These are phyloP conservation scores for Glonium stellatum DNA, from an alignment of 495 filamentous ascomycete genomes.

Conservation along the genomic window DNA sequence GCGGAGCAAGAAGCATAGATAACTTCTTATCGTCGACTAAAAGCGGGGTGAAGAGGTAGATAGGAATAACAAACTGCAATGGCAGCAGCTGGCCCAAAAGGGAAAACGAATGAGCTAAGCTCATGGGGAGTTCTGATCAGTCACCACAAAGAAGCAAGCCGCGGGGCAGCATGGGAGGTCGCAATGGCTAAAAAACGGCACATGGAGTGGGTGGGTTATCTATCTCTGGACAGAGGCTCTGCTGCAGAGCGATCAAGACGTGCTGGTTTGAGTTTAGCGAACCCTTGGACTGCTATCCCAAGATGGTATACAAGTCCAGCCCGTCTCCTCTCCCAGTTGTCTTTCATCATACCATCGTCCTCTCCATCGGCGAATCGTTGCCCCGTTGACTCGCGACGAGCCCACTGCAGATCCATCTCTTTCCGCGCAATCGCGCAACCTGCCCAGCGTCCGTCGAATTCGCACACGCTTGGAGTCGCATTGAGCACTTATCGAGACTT, in stretches of 20 bases:
- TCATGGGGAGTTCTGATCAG: too few relatives aligned
- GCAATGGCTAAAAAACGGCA: neutral
- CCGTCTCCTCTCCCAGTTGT: conserved; percentile 5
- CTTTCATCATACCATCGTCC: neutral
- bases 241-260: conserved; percentile 14
- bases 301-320: conserved; percentile 25
- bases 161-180: neutral
- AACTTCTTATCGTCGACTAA: conserved; percentile 1
- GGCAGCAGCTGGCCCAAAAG: neutral
- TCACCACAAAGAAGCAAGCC: too few relatives aligned
- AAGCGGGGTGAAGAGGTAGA: neutral
- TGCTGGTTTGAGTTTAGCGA: conserved; percentile 16
- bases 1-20: neutral
- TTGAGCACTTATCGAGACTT: neutral
- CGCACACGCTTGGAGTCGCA: neutral
- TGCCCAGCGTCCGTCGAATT: neutral
- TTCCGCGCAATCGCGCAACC: neutral
- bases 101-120: neutral
- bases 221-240: conserved; percentile 13
- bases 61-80: neutral
- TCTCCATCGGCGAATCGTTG: neutral
- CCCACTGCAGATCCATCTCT: neutral
- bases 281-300: conserved; percentile 10
- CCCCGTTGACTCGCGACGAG: neutral
- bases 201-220: conserved; percentile 11